phyloP scores from a whole-genome alignment of 192 early-diverging fungal genomes.

The Obelidium mucronatum region DNA sequence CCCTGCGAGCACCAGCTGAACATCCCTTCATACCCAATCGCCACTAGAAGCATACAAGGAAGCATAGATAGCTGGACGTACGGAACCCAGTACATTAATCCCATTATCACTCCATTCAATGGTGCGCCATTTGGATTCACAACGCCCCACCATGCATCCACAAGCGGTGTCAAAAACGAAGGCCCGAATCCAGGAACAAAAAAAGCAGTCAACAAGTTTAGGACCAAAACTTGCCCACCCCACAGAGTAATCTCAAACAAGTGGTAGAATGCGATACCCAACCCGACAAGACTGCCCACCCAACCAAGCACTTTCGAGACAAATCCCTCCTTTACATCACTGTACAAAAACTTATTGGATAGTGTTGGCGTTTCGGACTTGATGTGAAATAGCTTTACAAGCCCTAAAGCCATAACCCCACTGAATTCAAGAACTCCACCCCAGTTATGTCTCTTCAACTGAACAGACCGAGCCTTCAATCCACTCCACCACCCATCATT shows the following conservation, averaged over 20 bases:
- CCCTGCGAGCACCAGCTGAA: neutral
- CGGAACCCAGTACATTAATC: neutral
- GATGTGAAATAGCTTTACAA: neutral
- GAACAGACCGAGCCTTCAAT: constrained; percentile 28
- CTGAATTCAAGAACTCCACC: neutral
- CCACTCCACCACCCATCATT: constrained; percentile 4
- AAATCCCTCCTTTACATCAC: too few species aligned
- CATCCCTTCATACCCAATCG: constrained; percentile 3
- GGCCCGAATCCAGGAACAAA: constrained; percentile 1
- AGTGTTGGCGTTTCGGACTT: too few species aligned
- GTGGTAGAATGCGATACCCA: constrained; percentile 13
- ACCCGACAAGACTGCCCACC: too few species aligned
- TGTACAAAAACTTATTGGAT: neutral
- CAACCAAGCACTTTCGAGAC: too few species aligned
- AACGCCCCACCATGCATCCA: constrained; percentile 13
- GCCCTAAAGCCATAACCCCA: neutral
- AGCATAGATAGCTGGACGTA: neutral
- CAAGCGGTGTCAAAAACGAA: neutral
- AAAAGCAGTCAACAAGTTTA: neutral
- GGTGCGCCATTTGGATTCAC: too few species aligned
- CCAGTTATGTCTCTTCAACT: constrained; percentile 14
- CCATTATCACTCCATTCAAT: too few species aligned
- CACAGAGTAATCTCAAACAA: constrained; percentile 5
- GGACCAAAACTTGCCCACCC: neutral
- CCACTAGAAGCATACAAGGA: constrained; percentile 3